Evolutionary conservation across 2,329 filamentous ascomycete genomes (phyloP).

Genomic region (Ramularia endophylla): DNA sequence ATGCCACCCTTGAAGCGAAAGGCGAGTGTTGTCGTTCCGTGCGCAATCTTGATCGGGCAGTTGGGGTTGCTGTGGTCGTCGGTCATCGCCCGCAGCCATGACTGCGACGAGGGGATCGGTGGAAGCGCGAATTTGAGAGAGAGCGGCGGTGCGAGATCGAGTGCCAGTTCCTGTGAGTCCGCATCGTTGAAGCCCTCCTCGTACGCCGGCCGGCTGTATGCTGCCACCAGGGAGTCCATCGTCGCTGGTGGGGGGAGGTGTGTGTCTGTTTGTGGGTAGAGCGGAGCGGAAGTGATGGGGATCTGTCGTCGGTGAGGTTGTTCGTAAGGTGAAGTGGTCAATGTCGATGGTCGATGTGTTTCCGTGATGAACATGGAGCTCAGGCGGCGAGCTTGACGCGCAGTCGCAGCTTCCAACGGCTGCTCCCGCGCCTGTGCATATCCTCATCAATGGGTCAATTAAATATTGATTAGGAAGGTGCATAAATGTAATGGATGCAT

Average conservation of each 20-base stretch:
- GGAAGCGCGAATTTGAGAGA: conserved; percentile 94
- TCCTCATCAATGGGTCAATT: no score
- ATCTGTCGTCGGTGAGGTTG: not conserved
- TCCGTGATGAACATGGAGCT: no score
- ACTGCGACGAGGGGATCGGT: conserved; percentile 80
- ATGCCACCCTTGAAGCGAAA: conserved; percentile 99
- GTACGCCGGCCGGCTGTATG: conserved; percentile 76
- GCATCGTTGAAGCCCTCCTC: conserved; percentile 66
- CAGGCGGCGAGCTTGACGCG: no score
- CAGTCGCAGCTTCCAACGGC: no score
- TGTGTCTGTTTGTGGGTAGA: conserved; percentile 1
- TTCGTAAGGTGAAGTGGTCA: not conserved
- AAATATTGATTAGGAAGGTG: no score
- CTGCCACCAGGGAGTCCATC: conserved; percentile 92
- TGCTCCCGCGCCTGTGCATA: no score
- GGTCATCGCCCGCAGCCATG: conserved; percentile 94
- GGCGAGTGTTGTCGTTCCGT: conserved; percentile 95
- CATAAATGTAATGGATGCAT: no score
- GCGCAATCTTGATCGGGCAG: conserved; percentile 98
- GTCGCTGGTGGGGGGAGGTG: conserved; percentile 18
- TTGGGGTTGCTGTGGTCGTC: conserved; percentile 95
- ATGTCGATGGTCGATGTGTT: not conserved
- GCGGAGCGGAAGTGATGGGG: not conserved
- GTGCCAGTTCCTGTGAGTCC: conserved; percentile 57
- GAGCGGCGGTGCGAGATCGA: conserved; percentile 65